Conservation (phyloP, 2,329 filamentous ascomycete species). For the Alternaria sp. region DNA sequence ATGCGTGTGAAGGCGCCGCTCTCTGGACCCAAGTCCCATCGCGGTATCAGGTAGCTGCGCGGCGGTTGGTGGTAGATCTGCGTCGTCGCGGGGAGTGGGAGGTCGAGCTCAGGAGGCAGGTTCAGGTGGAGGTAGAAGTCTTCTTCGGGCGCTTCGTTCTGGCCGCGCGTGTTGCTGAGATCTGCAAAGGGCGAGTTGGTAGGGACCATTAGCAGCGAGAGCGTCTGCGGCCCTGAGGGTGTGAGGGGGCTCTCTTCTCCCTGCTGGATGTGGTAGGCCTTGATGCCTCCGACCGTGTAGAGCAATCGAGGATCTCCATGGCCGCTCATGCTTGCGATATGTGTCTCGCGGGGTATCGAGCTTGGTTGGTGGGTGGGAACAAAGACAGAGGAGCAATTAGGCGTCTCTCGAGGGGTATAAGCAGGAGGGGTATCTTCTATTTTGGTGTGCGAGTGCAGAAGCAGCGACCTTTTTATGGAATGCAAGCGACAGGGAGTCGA, state of each 20-base stretch:
- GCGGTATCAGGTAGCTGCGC: constrained; percentile 89
- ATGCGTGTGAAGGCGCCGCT: constrained; percentile 91
- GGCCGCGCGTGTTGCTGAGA: constrained; percentile 64
- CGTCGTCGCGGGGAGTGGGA: constrained; percentile 91
- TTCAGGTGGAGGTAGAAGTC: constrained; percentile 98
- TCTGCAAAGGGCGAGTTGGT: constrained; percentile 76
- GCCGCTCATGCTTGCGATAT: constrained; percentile 52
- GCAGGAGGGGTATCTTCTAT: constrained; percentile 25
- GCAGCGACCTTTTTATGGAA: constrained; percentile 20
- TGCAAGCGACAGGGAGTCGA: constrained; percentile 16
- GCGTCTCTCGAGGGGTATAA: background rate
- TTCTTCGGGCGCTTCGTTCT: constrained; percentile 65
- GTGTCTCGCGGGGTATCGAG: constrained; percentile 21
- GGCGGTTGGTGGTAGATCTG: constrained; percentile 98
- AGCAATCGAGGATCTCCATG: constrained; percentile 65
- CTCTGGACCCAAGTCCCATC: constrained; percentile 90
- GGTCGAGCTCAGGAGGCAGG: constrained; percentile 90
- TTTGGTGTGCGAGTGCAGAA: constrained; percentile 13
- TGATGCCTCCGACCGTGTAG: constrained; percentile 78
- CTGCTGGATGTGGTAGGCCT: constrained; percentile 89
- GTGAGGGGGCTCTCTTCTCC: constrained; percentile 85
- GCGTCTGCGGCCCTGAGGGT: constrained; percentile 83
- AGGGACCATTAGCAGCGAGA: constrained; percentile 95
- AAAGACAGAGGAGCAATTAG: background rate
- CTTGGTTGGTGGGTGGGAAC: background rate